Base-by-base conservation (phyloP, 257 asterid genomes). In the Penstemon davidsonii region DNA sequence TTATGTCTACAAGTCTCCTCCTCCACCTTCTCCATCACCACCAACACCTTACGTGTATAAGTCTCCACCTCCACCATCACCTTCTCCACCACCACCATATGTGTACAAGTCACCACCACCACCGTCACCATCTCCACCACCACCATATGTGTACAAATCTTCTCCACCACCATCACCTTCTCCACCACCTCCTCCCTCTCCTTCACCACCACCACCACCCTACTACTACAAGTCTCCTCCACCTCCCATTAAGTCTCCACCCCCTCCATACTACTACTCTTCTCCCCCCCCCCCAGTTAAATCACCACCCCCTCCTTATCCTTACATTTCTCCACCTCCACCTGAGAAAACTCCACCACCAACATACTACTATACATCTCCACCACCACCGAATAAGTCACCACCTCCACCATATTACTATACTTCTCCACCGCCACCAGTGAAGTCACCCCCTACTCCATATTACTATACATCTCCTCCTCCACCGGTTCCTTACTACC, bases 371-470 rank as follows among this genome's bases (percentile, higher is more conserved):
- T 83, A 85, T 37, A 59, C 0, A 0, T 85, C 90, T 0, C 87
- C 85, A 0, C 88, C 88, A 2, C 87, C 87, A 2, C 87, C 87
- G 2, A 25, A 6, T 1, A 55, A 55, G 12, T 66, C 71, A 3
- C 71, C 62, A 1, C 71, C 71, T 4, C 62, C 68, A 0, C 33
- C 52, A 3, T 70, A 70, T 25, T 19, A 69, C 9, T 69, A 59
- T 9, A 18, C 8, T 0, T 60, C 67, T 49, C 74, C 74, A 0
- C 74, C 74, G 1, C 74, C 68, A 3, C 74, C 66, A 1, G 25
- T 12, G 60, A 60, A 50, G 18, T 69, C 74, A 3, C 67, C 62
- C 0, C 74, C 74, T 5, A 15, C 74, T 1, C 67, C 68, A 49
- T 69, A 69, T 10, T 39, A 69, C 41, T 58, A 69, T 44, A n/a